A percentile compares a stretch with the other conserved stretches of the same genome.
Conservation (phyloP, 176 grass and related monocot genomes). For the Chrysopogon serrulatus region DNA sequence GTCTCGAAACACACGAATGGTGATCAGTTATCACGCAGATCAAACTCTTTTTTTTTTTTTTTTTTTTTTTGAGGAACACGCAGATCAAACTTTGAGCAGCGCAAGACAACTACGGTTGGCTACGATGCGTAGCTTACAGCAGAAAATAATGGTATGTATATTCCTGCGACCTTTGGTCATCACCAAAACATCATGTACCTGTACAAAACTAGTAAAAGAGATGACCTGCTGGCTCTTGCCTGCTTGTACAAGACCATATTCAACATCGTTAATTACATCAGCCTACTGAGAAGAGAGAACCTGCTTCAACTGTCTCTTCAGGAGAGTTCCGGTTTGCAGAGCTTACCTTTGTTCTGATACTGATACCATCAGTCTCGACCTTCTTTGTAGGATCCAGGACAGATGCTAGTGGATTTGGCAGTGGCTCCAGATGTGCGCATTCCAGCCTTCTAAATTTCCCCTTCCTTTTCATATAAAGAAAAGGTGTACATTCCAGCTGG, state of each 20-base stretch:
- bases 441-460: not conserved
- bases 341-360: not conserved
- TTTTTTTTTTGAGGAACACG: too few species aligned
- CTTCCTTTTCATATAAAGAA: not conserved
- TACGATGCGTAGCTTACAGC: not conserved
- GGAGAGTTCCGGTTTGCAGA: too few species aligned
- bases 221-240: not conserved
- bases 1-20: not conserved
- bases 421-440: not conserved
- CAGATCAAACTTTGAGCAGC: not conserved
- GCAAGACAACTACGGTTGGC: not conserved
- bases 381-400: not conserved
- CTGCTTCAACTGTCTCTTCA: too few species aligned
- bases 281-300: too few species aligned
- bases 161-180: not conserved
- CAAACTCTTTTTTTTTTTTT: too few species aligned
- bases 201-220: not conserved
- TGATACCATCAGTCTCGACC: not conserved
- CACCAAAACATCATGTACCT: not conserved
- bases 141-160: too few species aligned
- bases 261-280: too few species aligned
- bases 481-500: slow-evolving; percentile 12
- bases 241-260: slow-evolving; percentile 21
- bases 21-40: not conserved
- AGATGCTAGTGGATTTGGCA: not conserved